phyloP scores from a whole-genome alignment of 2,329 filamentous ascomycete genomes.

The Aspergillus aculeatus region DNA sequence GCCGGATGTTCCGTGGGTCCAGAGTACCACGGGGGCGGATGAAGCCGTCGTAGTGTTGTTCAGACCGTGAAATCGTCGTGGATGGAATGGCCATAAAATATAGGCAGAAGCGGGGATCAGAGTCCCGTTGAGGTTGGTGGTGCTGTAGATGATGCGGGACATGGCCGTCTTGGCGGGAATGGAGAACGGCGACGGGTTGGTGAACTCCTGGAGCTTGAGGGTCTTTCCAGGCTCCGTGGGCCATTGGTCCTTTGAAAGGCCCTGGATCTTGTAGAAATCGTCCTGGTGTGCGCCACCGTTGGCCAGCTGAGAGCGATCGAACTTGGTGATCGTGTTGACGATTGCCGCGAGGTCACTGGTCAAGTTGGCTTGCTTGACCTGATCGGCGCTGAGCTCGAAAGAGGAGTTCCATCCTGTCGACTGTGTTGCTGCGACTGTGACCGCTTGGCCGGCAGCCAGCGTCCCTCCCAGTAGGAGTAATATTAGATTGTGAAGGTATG shows the following conservation, averaged over 20 bases:
- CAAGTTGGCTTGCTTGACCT: slow-evolving; percentile 8
- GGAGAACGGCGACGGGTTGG: slow-evolving; percentile 15
- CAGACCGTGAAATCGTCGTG: slow-evolving; percentile 13
- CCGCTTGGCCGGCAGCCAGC: slow-evolving; percentile 3
- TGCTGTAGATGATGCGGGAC: slow-evolving; percentile 52
- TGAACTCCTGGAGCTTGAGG: slow-evolving; percentile 17
- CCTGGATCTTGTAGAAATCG: slow-evolving; percentile 15
- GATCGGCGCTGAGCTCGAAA: slow-evolving; percentile 13
- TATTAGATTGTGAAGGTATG: background rate
- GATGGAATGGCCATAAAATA: slow-evolving; percentile 51
- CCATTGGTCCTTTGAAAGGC: slow-evolving; percentile 13
- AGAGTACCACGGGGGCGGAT: slow-evolving; percentile 36
- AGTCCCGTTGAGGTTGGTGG: slow-evolving; percentile 46
- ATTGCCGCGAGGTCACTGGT: slow-evolving; percentile 3
- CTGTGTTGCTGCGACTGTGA: slow-evolving; percentile 4
- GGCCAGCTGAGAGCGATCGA: slow-evolving; percentile 19
- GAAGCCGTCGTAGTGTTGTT: background rate
- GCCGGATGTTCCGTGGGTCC: slow-evolving; percentile 50
- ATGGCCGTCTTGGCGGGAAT: slow-evolving; percentile 28
- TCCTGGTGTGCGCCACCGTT: slow-evolving; percentile 21
- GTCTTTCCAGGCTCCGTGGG: slow-evolving; percentile 13
- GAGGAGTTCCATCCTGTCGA: slow-evolving; percentile 15
- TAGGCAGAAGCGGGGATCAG: slow-evolving; percentile 51
- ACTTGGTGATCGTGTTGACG: slow-evolving; percentile 16
- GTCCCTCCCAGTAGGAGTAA: background rate